phyloP scores from a whole-genome alignment of 768 basidiomycete genomes.

The Myochromella boudieri region DNA sequence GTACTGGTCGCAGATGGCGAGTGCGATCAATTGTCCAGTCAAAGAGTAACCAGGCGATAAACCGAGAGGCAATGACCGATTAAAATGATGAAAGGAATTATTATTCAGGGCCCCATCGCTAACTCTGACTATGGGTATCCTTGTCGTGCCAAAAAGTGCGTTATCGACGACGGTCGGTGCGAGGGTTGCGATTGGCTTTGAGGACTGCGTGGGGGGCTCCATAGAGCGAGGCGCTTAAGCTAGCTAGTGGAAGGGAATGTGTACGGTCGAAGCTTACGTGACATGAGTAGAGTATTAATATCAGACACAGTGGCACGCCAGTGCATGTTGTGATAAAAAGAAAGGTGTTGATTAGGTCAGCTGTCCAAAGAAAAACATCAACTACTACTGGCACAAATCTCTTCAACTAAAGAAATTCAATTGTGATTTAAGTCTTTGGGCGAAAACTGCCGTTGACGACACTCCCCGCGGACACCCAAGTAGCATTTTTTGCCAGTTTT shows the following conservation, averaged over 20 bases:
- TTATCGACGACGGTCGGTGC: slow-evolving; percentile 34
- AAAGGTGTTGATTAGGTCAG: too few relatives aligned
- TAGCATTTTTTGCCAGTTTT: slow-evolving; percentile 20
- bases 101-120: slow-evolving; percentile 24
- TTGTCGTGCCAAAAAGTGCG: slow-evolving; percentile 20
- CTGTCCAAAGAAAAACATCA: too few relatives aligned
- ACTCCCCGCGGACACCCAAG: slow-evolving; percentile 18
- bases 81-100: slow-evolving; percentile 28
- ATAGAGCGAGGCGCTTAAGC: too few relatives aligned
- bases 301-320: too few relatives aligned
- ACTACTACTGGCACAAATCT: too few relatives aligned
- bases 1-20: slow-evolving; percentile 43
- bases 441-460: slow-evolving; percentile 11
- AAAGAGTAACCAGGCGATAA: slow-evolving; percentile 50
- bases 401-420: too few relatives aligned
- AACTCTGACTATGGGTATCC: slow-evolving; percentile 23
- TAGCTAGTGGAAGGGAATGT: slow-evolving; percentile 4
- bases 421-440: slow-evolving; percentile 4
- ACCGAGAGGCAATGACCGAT: slow-evolving; percentile 42
- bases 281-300: too few relatives aligned
- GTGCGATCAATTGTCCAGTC: slow-evolving; percentile 39
- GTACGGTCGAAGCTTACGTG: too few relatives aligned
- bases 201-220: too few relatives aligned
- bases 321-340: too few relatives aligned
- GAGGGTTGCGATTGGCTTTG: slow-evolving; percentile 12